Evolutionary conservation across 208 protist species (phyloP), one percentile per base, ranked within the genome.

Genomic region (Leishmania arabica): DNA sequence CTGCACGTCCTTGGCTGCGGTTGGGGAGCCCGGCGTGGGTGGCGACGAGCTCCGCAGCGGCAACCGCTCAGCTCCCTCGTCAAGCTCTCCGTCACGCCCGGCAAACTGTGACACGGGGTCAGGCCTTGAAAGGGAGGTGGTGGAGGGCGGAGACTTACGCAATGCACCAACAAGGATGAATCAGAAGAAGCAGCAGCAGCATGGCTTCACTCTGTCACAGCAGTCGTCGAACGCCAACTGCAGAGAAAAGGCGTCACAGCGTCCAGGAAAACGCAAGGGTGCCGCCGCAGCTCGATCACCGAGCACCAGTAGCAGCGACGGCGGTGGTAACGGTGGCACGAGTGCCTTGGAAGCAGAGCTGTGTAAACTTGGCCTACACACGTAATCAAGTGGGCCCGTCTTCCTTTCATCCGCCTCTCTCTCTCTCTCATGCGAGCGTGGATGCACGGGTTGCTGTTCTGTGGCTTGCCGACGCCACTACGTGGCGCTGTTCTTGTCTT

Each of bases 231-330:
- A 9, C 24, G 3, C 9, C 54, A 9, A 45, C 40, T 34, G 42
- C 56, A 1, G 37, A 56, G 24, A 34, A 51, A 64, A 47, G 53
- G 54, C 56, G 13, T 47, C 54, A 15, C 31, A 53, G n/a, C 74
- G 53, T 19, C 74, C 49, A 64, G 7, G 74, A 27, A 6, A 40
- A 24, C 19, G 19, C 19, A 72, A 73, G 37, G 58, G 21, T 17
- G 68, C 49, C 7, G 75, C 13, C n/a, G 62, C 13, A 24, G 74
- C 69, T 56, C 51, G 64, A 56, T 31, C 8, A 17, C 51, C 62
- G 49, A 77, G 79, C 47, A 80, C 85, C 45, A 77, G 80, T 21
- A 79, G 78, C n/a, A 54, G 76, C 72, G 79, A 84, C 60, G 74
- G 75, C 27, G 19, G 66, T 19, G 72, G 62, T 15, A 31, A 37